Evolutionary conservation across 148 eudicot genomes (phyloP).

Genomic region (Fagopyrum esculentum): DNA sequence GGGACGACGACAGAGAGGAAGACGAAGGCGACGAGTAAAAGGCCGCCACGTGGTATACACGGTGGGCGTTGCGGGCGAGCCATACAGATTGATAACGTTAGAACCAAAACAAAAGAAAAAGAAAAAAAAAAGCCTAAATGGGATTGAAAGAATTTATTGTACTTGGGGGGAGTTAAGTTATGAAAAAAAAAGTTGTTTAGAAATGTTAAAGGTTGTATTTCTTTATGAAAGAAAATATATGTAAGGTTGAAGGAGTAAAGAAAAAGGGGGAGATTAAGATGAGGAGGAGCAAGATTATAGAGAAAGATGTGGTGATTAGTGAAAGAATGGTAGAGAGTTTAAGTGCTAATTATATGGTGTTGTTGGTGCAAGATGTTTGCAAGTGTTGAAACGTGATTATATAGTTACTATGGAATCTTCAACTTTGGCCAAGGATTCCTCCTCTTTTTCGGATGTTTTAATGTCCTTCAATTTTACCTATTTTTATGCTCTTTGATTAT

Average conservation of each 20-base stretch:
- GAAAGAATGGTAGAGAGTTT: background rate
- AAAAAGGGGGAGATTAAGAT: background rate
- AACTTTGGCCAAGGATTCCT: background rate
- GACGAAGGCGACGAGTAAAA: background rate
- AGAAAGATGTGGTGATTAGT: background rate
- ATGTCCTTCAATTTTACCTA: background rate
- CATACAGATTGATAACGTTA: background rate
- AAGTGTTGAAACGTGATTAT: background rate
- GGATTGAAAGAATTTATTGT: no score
- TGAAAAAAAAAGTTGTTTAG: no score
- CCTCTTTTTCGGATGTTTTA: no score
- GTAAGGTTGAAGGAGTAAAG: background rate
- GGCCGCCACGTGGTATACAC: background rate
- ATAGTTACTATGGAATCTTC: background rate
- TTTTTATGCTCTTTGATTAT: background rate
- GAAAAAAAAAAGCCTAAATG: no score
- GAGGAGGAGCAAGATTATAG: background rate
- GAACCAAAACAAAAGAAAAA: background rate
- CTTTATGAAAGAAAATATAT: background rate
- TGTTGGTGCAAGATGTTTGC: conserved; percentile 7
- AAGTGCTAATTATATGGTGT: background rate
- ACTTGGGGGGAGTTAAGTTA: no score
- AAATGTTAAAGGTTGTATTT: no score
- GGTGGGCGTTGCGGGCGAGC: background rate
- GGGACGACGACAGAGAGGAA: background rate